Evolutionary conservation across 2,329 filamentous ascomycete species (phyloP).

Genomic region (Botrytis elliptica): DNA sequence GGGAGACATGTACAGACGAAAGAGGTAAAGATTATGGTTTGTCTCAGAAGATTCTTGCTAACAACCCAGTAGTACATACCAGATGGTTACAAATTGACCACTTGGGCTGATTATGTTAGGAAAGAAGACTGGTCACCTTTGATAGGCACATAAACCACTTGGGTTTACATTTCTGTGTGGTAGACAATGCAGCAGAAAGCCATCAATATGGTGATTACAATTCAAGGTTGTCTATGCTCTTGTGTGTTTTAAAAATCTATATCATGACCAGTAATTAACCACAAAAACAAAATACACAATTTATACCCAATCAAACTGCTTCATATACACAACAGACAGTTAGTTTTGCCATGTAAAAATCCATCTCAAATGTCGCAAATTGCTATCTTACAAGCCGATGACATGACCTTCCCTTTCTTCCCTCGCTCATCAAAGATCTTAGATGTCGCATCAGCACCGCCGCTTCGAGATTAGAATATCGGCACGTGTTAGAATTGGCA

Average conservation of each 20-base stretch:
- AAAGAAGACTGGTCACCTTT: slow-evolving; percentile 4
- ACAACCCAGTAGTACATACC: background rate
- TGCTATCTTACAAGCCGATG: too few species aligned
- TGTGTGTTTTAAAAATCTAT: background rate
- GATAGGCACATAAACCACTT: background rate
- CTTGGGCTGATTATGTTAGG: background rate
- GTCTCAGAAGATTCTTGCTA: background rate
- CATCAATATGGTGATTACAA: background rate
- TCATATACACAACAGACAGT: background rate
- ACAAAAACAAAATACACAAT: background rate
- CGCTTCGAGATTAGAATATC: too few species aligned
- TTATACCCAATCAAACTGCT: background rate
- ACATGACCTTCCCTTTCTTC: too few species aligned
- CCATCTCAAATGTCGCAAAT: too few species aligned
- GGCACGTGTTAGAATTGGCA: too few species aligned
- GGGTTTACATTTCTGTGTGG: background rate
- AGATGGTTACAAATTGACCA: background rate
- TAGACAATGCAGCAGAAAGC: background rate
- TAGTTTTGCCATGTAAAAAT: background rate
- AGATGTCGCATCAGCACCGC: too few species aligned
- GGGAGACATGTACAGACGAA: background rate
- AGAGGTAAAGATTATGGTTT: background rate
- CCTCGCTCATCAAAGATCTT: too few species aligned
- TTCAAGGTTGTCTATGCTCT: background rate
- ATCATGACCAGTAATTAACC: background rate